Percentiles rank a stretch among this genome's conserved stretches.
phyloP scores from a whole-genome alignment of 2,329 filamentous ascomycete genomes.

The Raffaelea ambrosiae region DNA sequence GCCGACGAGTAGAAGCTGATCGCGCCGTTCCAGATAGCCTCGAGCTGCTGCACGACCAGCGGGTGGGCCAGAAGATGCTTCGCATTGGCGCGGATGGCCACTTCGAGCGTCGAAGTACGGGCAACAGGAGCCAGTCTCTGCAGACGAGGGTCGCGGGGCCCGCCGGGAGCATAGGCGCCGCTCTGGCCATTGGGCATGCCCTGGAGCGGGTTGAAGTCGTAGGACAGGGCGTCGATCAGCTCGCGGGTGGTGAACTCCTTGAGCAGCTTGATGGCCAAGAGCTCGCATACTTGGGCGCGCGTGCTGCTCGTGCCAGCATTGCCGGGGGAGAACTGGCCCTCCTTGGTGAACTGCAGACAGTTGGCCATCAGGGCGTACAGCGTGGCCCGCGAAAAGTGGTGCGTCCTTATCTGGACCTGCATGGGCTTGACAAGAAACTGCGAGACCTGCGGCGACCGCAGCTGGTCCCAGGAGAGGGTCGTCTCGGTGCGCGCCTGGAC shows the following conservation, averaged over 20 bases:
- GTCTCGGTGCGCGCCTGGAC: conserved; percentile 83
- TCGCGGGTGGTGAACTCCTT: conserved; percentile 86
- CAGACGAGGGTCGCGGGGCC: conserved; percentile 28
- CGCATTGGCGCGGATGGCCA: conserved; percentile 85
- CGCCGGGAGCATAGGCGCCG: conserved; percentile 20
- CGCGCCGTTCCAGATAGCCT: conserved; percentile 93
- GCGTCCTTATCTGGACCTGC: conserved; percentile 74
- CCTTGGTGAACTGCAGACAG: conserved; percentile 86
- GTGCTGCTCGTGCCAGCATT: conserved; percentile 79
- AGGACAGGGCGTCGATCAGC: conserved; percentile 87
- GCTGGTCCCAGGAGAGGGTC: conserved; percentile 86
- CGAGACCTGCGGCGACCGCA: conserved; percentile 90
- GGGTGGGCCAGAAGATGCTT: conserved; percentile 91
- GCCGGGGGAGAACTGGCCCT: conserved; percentile 71
- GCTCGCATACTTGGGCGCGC: conserved; percentile 79
- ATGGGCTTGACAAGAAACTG: conserved; percentile 95
- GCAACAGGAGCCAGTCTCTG: conserved; percentile 51
- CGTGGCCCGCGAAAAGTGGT: conserved; percentile 79
- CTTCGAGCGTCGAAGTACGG: conserved; percentile 76
- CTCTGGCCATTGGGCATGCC: conserved; percentile 50
- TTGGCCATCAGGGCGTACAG: conserved; percentile 90
- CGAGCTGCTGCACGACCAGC: conserved; percentile 86
- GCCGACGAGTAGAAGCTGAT: conserved; percentile 90
- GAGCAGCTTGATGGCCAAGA: conserved; percentile 80
- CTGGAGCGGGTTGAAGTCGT: conserved; percentile 90